A percentile compares a stretch with the other conserved stretches of the same genome.
Conservation (phyloP, 2,329 filamentous ascomycete genomes). For the Raffaelea albimanens region DNA sequence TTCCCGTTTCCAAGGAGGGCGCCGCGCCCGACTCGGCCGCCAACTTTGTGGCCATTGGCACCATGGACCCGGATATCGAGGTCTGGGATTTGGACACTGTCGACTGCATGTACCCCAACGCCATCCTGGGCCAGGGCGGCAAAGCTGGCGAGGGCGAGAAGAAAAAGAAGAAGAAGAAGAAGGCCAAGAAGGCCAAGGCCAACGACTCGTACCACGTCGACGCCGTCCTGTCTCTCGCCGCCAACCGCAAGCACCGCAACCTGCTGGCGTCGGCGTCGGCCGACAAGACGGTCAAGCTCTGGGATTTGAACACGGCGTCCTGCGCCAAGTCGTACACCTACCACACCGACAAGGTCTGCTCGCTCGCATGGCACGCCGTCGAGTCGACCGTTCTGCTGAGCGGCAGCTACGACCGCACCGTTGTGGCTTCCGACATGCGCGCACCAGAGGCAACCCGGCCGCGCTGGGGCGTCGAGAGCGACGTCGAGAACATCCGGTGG, state of each 20-base stretch:
- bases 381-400: slow-evolving; percentile 84
- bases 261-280: slow-evolving; percentile 90
- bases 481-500: slow-evolving; percentile 89
- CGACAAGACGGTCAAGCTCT: slow-evolving; percentile 94
- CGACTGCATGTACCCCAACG: slow-evolving; percentile 97
- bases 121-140: slow-evolving; percentile 72
- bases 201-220: slow-evolving; percentile 94
- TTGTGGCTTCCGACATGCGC: slow-evolving; percentile 94
- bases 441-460: slow-evolving; percentile 74
- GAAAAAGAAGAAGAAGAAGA: slow-evolving; percentile 74
- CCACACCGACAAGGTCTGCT: slow-evolving; percentile 97
- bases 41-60: slow-evolving; percentile 91
- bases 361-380: slow-evolving; percentile 81
- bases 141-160: slow-evolving; percentile 19
- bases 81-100: slow-evolving; percentile 95
- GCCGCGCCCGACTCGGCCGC: slow-evolving; percentile 57
- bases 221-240: slow-evolving; percentile 80
- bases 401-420: slow-evolving; percentile 89
- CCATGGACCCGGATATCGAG: slow-evolving; percentile 97
- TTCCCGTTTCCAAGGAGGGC: slow-evolving; percentile 67
- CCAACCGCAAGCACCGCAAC: slow-evolving; percentile 89
- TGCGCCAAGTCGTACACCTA: slow-evolving; percentile 94
- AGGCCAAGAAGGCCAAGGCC: slow-evolving; percentile 79
- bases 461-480: slow-evolving; percentile 88
- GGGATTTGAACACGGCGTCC: slow-evolving; percentile 86